A percentile compares a stretch with the other conserved stretches of the same genome.
phyloP scores from a whole-genome alignment of 2,329 filamentous ascomycete genomes.

The Ophiostoma australiae region DNA sequence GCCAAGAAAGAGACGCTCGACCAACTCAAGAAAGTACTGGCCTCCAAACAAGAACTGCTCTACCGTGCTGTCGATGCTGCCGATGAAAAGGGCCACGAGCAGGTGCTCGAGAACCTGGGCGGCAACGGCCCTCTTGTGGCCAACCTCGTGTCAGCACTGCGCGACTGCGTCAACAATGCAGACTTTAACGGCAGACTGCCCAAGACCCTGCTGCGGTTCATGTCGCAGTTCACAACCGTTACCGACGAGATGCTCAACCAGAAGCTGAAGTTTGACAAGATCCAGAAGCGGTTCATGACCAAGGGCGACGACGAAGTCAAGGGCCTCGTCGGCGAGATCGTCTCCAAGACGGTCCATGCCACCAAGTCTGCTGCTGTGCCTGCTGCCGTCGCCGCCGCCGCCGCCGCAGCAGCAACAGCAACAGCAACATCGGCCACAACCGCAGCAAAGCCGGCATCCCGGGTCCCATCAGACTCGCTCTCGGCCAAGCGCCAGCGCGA shows the following conservation, averaged over 20 bases:
- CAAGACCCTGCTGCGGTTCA: slow-evolving; percentile 54
- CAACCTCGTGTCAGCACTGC: slow-evolving; percentile 50
- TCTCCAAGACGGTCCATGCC: slow-evolving; percentile 41
- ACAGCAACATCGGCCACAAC: not conserved
- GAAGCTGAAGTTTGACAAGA: slow-evolving; percentile 61
- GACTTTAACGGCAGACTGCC: slow-evolving; percentile 51
- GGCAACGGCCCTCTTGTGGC: slow-evolving; percentile 53
- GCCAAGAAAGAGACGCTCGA: slow-evolving; percentile 36
- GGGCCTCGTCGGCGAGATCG: slow-evolving; percentile 49
- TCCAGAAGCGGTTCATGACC: slow-evolving; percentile 58
- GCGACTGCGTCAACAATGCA: slow-evolving; percentile 48
- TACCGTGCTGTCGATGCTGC: slow-evolving; percentile 50
- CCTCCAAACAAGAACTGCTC: slow-evolving; percentile 46
- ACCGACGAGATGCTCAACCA: slow-evolving; percentile 56
- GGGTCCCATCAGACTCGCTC: slow-evolving; percentile 28
- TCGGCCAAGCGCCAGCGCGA: slow-evolving; percentile 38
- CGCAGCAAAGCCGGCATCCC: slow-evolving; percentile 21
- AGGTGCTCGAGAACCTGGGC: slow-evolving; percentile 54
- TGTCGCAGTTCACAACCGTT: slow-evolving; percentile 58
- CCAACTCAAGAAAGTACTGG: slow-evolving; percentile 40
- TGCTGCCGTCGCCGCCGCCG: too few species aligned
- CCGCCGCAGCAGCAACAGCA: too few species aligned
- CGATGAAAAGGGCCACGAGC: slow-evolving; percentile 50
- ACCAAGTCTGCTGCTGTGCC: not conserved
- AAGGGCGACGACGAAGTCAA: slow-evolving; percentile 62